phyloP scores from a whole-genome alignment of 192 early-diverging fungal genomes.

The Nowakowskiella sp. region DNA sequence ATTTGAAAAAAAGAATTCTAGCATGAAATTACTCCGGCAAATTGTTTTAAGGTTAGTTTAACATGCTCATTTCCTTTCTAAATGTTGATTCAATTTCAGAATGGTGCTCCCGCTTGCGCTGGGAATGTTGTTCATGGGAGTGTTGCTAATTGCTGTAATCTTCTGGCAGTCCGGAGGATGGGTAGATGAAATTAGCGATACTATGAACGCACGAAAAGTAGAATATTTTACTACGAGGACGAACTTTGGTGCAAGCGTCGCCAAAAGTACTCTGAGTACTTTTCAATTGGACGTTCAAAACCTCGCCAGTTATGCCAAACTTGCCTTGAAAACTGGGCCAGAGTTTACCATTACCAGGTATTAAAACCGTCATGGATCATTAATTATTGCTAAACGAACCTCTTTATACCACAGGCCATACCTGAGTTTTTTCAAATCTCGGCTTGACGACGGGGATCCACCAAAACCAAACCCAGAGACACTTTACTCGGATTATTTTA shows the following conservation, averaged over 20 bases:
- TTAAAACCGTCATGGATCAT: not conserved
- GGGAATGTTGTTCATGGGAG: not conserved
- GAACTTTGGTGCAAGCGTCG: not conserved
- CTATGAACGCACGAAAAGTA: not conserved
- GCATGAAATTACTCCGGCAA: not conserved
- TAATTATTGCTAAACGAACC: not conserved
- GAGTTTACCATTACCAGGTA: not conserved
- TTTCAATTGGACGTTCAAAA: not conserved
- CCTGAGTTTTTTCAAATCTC: not conserved
- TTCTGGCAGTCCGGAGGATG: not conserved
- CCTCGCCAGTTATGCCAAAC: not conserved
- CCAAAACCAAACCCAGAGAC: not conserved
- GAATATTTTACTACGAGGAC: not conserved
- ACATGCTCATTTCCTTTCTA: not conserved
- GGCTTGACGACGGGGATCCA: not conserved
- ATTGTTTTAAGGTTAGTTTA: not conserved
- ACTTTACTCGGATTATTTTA: not conserved
- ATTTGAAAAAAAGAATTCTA: not conserved
- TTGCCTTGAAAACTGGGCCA: not conserved
- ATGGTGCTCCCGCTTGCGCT: not conserved
- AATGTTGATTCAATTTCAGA: not conserved
- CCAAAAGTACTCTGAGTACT: not conserved
- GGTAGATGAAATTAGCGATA: not conserved
- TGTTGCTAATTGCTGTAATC: not conserved
- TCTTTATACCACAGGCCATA: not conserved